phyloP scores from a whole-genome alignment of 2,329 filamentous ascomycete species.

The Arachnopeziza araneosa region DNA sequence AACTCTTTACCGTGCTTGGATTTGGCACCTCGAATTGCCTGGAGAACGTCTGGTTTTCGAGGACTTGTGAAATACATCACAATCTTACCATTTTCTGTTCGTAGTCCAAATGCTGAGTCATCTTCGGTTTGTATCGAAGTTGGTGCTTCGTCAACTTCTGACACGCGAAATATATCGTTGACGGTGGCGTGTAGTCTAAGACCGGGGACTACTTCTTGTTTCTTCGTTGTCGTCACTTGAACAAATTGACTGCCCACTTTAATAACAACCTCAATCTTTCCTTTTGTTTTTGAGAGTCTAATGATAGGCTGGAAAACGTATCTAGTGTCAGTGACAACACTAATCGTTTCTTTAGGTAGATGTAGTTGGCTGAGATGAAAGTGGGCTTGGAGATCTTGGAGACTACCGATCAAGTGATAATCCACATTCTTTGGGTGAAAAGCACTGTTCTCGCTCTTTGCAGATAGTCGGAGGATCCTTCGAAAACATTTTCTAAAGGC shows the following conservation, averaged over 20 bases:
- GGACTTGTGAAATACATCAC: conserved; percentile 68
- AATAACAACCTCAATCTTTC: conserved; percentile 64
- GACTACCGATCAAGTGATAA: conserved; percentile 59
- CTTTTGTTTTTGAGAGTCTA: conserved; percentile 61
- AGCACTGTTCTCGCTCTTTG: conserved; percentile 53
- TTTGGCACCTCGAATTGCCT: conserved; percentile 58
- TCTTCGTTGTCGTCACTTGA: conserved; percentile 63
- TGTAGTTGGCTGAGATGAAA: conserved; percentile 63
- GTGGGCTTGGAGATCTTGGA: conserved; percentile 59
- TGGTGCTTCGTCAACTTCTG: conserved; percentile 62
- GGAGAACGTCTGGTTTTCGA: conserved; percentile 57
- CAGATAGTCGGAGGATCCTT: conserved; percentile 54
- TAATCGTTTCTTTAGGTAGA: conserved; percentile 65
- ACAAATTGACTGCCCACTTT: conserved; percentile 66
- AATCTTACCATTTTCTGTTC: conserved; percentile 64
- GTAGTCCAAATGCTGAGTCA: conserved; percentile 60
- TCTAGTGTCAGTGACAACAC: conserved; percentile 59
- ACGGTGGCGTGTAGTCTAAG: conserved; percentile 57
- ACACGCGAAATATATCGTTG: conserved; percentile 64
- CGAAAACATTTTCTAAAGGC: conserved; percentile 63
- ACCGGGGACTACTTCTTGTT: conserved; percentile 61
- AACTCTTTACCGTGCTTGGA: conserved; percentile 59
- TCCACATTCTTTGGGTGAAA: conserved; percentile 62
- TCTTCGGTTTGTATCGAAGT: conserved; percentile 60
- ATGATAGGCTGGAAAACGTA: conserved; percentile 62